Evolutionary conservation across 2,329 filamentous ascomycete species (phyloP).

Genomic region (Beauveria bassiana): DNA sequence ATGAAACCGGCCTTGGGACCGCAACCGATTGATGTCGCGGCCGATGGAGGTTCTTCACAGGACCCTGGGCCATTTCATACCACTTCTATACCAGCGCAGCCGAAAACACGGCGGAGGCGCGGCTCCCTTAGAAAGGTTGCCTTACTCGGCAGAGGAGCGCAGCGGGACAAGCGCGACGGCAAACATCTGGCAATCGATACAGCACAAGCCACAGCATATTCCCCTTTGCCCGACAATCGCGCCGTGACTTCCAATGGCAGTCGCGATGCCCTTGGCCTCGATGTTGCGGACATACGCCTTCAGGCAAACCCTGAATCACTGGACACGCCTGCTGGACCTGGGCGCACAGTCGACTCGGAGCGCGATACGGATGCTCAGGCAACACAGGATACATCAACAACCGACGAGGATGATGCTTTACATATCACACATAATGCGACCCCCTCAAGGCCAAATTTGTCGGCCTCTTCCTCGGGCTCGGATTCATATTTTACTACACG

Average conservation of each 20-base stretch:
- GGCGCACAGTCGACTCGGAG: background rate
- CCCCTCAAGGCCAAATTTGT: slow-evolving; percentile 32
- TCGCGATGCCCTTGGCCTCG: slow-evolving; percentile 36
- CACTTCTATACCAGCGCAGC: slow-evolving; percentile 27
- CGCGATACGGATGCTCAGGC: slow-evolving; percentile 15
- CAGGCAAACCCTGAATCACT: background rate
- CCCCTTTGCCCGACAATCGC: background rate
- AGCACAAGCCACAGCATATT: slow-evolving; percentile 21
- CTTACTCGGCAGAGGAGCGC: slow-evolving; percentile 65
- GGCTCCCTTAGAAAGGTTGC: slow-evolving; percentile 85
- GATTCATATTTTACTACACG: slow-evolving; percentile 53
- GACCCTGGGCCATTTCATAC: background rate
- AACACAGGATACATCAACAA: slow-evolving; percentile 51
- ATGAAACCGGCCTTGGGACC: slow-evolving; percentile 39
- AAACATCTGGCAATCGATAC: slow-evolving; percentile 38
- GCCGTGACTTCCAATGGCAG: slow-evolving; percentile 1
- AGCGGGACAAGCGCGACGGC: slow-evolving; percentile 49
- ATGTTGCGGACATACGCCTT: slow-evolving; percentile 30
- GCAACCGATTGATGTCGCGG: slow-evolving; percentile 20
- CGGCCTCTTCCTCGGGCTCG: slow-evolving; percentile 45
- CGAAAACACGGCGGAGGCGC: slow-evolving; percentile 59
- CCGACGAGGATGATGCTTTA: slow-evolving; percentile 73
- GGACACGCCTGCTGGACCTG: no score
- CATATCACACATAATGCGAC: slow-evolving; percentile 50
- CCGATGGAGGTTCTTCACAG: slow-evolving; percentile 22